Percentiles rank a stretch among this genome's conserved stretches.
Conservation (phyloP, 176 grass and related monocot species). For the Cymbopogon citratus region DNA sequence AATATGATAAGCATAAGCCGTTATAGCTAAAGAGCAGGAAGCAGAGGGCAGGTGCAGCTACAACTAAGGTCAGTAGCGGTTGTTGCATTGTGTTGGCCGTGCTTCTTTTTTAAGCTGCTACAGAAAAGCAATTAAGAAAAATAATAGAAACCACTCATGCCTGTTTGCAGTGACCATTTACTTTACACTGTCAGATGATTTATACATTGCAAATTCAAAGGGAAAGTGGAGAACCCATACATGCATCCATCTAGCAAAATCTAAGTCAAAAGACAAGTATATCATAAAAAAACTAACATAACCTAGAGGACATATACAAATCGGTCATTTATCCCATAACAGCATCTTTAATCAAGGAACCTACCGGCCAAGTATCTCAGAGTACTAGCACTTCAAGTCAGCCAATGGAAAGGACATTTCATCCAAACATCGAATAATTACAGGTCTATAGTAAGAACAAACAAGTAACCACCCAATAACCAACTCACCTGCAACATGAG, state of each 20-base stretch:
- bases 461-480: background rate
- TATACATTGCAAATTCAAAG: background rate
- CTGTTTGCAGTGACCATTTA: background rate
- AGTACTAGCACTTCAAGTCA: background rate
- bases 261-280: background rate
- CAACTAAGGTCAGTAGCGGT: background rate
- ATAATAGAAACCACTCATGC: background rate
- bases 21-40: background rate
- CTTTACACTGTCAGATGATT: background rate
- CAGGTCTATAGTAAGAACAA: conserved; percentile 5
- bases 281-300: background rate
- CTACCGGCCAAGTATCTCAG: background rate
- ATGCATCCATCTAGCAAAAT: background rate
- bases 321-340: background rate
- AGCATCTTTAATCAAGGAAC: background rate
- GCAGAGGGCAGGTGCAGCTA: background rate
- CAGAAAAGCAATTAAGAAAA: background rate
- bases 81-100: background rate
- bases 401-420: background rate
- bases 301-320: background rate
- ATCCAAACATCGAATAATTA: background rate
- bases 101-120: background rate
- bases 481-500: conserved; percentile 85
- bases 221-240: background rate
- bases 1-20: background rate